Percentiles rank a stretch among this genome's conserved stretches.
These are phyloP conservation scores for Colletotrichum tabaci DNA, from an alignment of 2,329 filamentous ascomycete genomes.

Conservation along the genomic window DNA sequence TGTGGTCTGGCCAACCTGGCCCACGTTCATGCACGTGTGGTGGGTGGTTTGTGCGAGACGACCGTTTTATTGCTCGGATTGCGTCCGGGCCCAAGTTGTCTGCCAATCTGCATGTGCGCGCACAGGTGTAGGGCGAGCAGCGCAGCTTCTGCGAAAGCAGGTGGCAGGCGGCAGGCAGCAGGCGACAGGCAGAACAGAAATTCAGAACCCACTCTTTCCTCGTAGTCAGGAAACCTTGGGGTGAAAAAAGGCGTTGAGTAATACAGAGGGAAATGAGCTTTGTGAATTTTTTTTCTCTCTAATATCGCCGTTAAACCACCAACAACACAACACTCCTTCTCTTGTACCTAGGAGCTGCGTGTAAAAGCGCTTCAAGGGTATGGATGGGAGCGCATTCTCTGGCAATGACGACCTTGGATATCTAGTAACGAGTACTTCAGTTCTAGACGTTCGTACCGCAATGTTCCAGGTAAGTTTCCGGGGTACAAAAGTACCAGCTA, in stretches of 20 bases:
- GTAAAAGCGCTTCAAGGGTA: slow-evolving; percentile 14
- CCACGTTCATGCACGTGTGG: neutral
- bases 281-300: neutral
- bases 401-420: neutral
- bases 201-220: neutral
- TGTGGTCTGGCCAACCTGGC: slow-evolving; percentile 24
- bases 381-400: slow-evolving; percentile 14
- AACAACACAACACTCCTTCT: neutral
- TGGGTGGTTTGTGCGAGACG: slow-evolving; percentile 4
- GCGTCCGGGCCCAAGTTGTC: slow-evolving; percentile 24
- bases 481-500: neutral
- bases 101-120: slow-evolving; percentile 18
- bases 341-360: no score
- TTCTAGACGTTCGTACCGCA: neutral
- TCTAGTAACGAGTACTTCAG: slow-evolving; percentile 5
- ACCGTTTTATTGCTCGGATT: slow-evolving; percentile 23
- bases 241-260: neutral
- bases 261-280: slow-evolving; percentile 4
- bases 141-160: slow-evolving; percentile 2
- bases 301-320: neutral
- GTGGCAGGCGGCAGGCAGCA: slow-evolving; percentile 10
- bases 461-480: no score
- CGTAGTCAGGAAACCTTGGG: neutral
- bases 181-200: neutral
- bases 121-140: slow-evolving; percentile 10